Evolutionary conservation across 345 rosid genomes (phyloP).

Genomic region (Noccaea caerulescens): DNA sequence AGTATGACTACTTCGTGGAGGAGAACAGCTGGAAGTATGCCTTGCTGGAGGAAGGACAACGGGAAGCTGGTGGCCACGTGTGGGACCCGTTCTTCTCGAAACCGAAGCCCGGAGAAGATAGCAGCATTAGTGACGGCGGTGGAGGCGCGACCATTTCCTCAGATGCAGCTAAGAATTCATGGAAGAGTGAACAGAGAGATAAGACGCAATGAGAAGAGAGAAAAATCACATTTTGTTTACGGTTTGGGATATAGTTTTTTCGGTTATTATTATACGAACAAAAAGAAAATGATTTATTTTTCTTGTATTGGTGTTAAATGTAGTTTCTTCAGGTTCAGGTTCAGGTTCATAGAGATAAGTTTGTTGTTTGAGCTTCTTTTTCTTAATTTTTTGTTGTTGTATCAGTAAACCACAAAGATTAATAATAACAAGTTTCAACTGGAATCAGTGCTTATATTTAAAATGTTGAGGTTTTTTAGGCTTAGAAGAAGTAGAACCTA

Average conservation of each 20-base stretch:
- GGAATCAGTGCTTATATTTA: background rate
- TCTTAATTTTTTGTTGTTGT: constrained; percentile 23
- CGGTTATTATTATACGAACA: constrained; percentile 35
- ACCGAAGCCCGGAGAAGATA: constrained; percentile 58
- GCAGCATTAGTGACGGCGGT: constrained; percentile 38
- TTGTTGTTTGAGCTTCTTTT: constrained; percentile 27
- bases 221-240: constrained; percentile 22
- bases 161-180: constrained; percentile 78
- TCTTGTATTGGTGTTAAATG: constrained; percentile 31
- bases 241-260: constrained; percentile 39
- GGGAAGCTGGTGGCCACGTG: constrained; percentile 75
- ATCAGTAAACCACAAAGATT: constrained; percentile 34
- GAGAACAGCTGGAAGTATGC: constrained; percentile 95
- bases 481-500: too few species aligned
- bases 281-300: constrained; percentile 22
- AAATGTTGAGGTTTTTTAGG: too few species aligned
- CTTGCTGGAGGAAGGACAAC: constrained; percentile 76
- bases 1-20: constrained; percentile 79
- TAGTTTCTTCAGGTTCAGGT: constrained; percentile 27
- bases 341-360: constrained; percentile 27
- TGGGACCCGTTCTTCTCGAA: constrained; percentile 98
- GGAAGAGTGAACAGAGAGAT: constrained; percentile 84
- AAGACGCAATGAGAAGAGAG: constrained; percentile 45
- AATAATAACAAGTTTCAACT: constrained; percentile 21
- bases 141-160: constrained; percentile 61